Conservation (phyloP, 2,329 filamentous ascomycete genomes). For the Fusarium euwallaceae region DNA sequence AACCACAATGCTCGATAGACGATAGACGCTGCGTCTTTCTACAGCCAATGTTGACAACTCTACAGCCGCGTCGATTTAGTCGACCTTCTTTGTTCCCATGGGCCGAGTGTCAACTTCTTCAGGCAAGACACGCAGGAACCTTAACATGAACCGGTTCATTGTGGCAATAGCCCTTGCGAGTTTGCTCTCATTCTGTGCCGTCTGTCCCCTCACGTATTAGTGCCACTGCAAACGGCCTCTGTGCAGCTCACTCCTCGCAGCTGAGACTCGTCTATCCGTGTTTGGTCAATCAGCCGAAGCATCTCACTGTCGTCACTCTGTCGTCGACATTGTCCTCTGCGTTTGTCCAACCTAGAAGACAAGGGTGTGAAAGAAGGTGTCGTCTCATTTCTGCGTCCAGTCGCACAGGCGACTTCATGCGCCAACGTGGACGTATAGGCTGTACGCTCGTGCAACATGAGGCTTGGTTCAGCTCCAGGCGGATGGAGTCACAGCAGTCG, state of each 20-base stretch:
- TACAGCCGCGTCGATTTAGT: neutral
- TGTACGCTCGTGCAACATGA: conserved; percentile 9
- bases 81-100: neutral
- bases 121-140: conserved; percentile 1
- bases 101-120: neutral
- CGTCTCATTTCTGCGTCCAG: conserved; percentile 29
- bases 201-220: conserved; percentile 2
- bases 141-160: neutral
- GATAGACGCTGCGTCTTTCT: conserved; percentile 15
- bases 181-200: conserved; percentile 9
- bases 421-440: conserved; percentile 21
- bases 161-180: neutral
- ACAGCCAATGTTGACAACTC: conserved; percentile 8
- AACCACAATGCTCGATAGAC: conserved; percentile 14
- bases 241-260: conserved; percentile 13
- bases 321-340: conserved; percentile 28
- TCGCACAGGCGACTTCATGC: conserved; percentile 29
- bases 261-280: conserved; percentile 33
- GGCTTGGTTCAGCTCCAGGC: conserved; percentile 2
- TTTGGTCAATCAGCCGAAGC: conserved; percentile 42
- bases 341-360: conserved; percentile 28
- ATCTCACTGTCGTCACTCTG: conserved; percentile 32
- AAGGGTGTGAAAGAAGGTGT: conserved; percentile 17
- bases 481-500: conserved; percentile 1
- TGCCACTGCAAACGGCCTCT: conserved; percentile 22